phyloP scores from a whole-genome alignment of 176 grass and related monocot genomes.

The Oryza meyeriana region DNA sequence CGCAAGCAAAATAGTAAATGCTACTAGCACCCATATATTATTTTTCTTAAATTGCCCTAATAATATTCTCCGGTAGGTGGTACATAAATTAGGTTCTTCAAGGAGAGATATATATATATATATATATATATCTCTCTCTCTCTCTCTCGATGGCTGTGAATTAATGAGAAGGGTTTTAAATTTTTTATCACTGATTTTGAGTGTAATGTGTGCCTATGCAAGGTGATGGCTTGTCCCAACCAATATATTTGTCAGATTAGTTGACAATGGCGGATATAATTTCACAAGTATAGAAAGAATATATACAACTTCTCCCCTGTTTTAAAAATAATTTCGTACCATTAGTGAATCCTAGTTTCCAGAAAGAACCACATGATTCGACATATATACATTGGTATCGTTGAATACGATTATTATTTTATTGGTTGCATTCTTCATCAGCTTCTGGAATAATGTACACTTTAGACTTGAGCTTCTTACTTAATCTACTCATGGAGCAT shows the following conservation, averaged over 20 bases:
- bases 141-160: not conserved
- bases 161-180: not conserved
- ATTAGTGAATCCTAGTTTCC: not conserved
- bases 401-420: too few species aligned
- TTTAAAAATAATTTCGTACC: not conserved
- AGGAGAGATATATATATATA: too few species aligned
- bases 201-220: too few species aligned
- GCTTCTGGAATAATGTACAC: too few species aligned
- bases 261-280: not conserved
- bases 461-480: too few species aligned
- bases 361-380: not conserved
- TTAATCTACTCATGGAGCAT: not conserved
- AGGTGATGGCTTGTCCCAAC: too few species aligned
- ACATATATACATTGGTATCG: too few species aligned
- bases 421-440: too few species aligned
- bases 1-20: not conserved
- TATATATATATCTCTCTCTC: too few species aligned
- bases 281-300: not conserved
- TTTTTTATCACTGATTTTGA: not conserved
- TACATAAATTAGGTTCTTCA: too few species aligned
- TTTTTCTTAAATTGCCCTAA: not conserved
- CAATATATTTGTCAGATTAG: too few species aligned
- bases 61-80: not conserved
- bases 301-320: not conserved
- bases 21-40: not conserved